A percentile compares a stretch with the other conserved stretches of the same genome.
Evolutionary conservation across 495 filamentous ascomycete species (phyloP).

Genomic region (Penicillium desertorum): DNA sequence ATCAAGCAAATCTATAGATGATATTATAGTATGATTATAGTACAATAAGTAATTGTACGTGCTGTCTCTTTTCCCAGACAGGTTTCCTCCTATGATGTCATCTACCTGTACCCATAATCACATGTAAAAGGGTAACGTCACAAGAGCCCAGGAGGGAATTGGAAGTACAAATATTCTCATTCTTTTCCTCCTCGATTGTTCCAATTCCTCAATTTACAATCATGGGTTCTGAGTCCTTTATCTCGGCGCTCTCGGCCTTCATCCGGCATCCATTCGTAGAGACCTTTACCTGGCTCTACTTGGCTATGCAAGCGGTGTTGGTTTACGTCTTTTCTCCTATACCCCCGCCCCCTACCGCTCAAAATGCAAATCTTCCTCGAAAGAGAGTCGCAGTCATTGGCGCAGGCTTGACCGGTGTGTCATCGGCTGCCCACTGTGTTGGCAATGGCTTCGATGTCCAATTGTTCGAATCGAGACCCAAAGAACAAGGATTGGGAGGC

Average conservation of each 20-base stretch:
- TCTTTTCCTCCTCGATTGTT: not conserved
- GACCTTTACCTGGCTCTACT: slow-evolving; percentile 59
- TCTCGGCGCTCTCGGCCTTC: slow-evolving; percentile 22
- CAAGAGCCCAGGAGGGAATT: not conserved
- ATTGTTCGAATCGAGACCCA: slow-evolving; percentile 69
- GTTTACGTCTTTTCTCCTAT: slow-evolving; percentile 65
- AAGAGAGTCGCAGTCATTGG: slow-evolving; percentile 81
- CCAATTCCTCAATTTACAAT: not conserved
- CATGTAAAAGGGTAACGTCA: slow-evolving; percentile 8
- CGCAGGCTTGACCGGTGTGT: slow-evolving; percentile 79
- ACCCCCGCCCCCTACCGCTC: slow-evolving; percentile 58
- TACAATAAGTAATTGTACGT: not conserved
- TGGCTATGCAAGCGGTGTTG: slow-evolving; percentile 65
- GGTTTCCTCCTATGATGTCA: not conserved
- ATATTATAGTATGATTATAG: not conserved
- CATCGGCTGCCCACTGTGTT: slow-evolving; percentile 78
- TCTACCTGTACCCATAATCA: not conserved
- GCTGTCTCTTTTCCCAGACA: not conserved
- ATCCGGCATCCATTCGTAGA: slow-evolving; percentile 38
- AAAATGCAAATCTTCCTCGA: slow-evolving; percentile 36
- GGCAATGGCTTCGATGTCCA: slow-evolving; percentile 83
- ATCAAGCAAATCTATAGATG: not conserved
- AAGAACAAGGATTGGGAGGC: slow-evolving; percentile 64
- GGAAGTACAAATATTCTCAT: not conserved
- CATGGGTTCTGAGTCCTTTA: slow-evolving; percentile 20